A percentile compares a stretch with the other conserved stretches of the same genome.
Evolutionary conservation across 2,329 filamentous ascomycete genomes (phyloP).

Genomic region (Penicillium sp.): DNA sequence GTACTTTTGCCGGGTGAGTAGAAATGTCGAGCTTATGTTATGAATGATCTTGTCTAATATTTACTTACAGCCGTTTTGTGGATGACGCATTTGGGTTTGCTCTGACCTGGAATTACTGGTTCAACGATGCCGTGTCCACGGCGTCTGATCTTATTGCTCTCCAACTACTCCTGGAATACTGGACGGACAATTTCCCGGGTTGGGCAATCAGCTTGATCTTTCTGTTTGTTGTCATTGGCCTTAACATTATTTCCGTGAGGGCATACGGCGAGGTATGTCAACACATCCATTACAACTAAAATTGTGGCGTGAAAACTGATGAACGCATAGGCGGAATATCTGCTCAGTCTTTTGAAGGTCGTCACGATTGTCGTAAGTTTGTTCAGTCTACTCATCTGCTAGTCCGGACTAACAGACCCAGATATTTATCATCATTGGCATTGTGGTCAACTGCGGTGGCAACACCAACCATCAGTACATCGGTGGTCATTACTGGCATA

Average conservation of each 20-base stretch:
- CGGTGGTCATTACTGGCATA: conserved; percentile 56
- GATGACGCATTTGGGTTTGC: conserved; percentile 44
- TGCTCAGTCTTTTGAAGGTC: conserved; percentile 41
- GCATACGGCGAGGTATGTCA: conserved; percentile 51
- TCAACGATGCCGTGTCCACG: conserved; percentile 60
- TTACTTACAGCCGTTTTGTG: conserved; percentile 34
- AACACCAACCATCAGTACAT: conserved; percentile 54
- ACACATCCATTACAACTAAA: background rate
- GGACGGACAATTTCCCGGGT: conserved; percentile 60
- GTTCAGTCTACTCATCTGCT: conserved; percentile 28
- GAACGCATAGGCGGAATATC: conserved; percentile 33
- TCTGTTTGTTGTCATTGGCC: conserved; percentile 51
- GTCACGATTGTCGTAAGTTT: conserved; percentile 37
- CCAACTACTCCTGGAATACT: conserved; percentile 58
- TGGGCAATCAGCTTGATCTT: conserved; percentile 63
- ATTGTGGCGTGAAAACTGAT: background rate
- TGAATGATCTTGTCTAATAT: conserved; percentile 4
- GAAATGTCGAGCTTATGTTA: background rate
- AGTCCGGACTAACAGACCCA: conserved; percentile 17
- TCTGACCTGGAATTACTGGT: conserved; percentile 53
- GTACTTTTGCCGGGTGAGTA: conserved; percentile 51
- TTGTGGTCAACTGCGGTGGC: conserved; percentile 57
- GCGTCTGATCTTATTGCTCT: conserved; percentile 59
- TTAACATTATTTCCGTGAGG: conserved; percentile 52
- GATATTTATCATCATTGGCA: conserved; percentile 62